A percentile compares a stretch with the other conserved stretches of the same genome.
These are phyloP conservation scores for Davidsoniella australis DNA, from an alignment of 2,329 filamentous ascomycete genomes.

Conservation along the genomic window DNA sequence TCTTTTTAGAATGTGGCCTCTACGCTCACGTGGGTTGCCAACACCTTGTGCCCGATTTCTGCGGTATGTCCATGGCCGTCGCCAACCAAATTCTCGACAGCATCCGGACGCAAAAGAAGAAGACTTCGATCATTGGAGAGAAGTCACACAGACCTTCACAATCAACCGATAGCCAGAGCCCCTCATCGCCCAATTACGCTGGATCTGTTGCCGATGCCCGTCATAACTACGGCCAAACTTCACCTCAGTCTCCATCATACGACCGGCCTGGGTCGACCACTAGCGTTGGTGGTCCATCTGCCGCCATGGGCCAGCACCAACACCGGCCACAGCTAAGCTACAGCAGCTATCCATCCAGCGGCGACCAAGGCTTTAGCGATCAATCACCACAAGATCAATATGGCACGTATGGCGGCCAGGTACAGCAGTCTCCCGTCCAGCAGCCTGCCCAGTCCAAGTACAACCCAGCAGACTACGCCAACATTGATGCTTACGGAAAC, in stretches of 20 bases:
- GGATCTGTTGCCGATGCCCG: constrained; percentile 17
- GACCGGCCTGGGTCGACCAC: constrained; percentile 26
- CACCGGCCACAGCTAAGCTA: constrained; percentile 20
- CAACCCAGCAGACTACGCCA: constrained; percentile 62
- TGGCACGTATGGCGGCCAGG: constrained; percentile 18
- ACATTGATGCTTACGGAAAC: constrained; percentile 32
- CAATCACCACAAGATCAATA: constrained; percentile 6
- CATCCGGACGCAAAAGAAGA: constrained; percentile 60
- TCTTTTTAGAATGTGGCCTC: constrained; percentile 60
- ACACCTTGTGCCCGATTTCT: constrained; percentile 95
- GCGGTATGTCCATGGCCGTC: constrained; percentile 96
- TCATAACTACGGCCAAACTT: constrained; percentile 16
- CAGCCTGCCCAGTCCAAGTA: constrained; percentile 45
- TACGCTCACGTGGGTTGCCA: constrained; percentile 84
- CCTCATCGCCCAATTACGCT: constrained; percentile 23
- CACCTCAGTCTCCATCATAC: constrained; percentile 16
- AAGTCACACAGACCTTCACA: constrained; percentile 44
- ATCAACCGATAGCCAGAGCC: constrained; percentile 24
- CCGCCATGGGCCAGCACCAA: constrained; percentile 35
- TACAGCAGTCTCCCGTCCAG: constrained; percentile 21
- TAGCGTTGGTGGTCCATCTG: constrained; percentile 38
- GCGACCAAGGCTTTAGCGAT: constrained; percentile 3
- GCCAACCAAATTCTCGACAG: constrained; percentile 87
- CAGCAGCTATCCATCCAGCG: constrained; percentile 13
- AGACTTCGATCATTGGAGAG: constrained; percentile 39